Evolutionary conservation across 495 filamentous ascomycete genomes (phyloP).

Genomic region (Copromyces sp.): DNA sequence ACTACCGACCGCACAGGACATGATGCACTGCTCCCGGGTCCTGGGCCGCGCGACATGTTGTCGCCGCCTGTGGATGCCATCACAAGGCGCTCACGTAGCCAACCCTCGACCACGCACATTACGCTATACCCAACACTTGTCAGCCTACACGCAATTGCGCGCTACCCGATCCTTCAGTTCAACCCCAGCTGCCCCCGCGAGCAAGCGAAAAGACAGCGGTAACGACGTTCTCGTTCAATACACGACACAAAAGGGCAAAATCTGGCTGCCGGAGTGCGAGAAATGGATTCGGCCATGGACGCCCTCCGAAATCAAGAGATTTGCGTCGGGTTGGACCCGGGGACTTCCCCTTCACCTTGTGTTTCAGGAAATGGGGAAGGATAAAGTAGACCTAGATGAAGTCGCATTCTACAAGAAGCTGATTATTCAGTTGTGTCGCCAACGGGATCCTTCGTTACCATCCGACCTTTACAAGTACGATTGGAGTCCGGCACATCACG

Average conservation of each 20-base stretch:
- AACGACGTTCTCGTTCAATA: background rate
- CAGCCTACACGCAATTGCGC: background rate
- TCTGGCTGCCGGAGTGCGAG: background rate
- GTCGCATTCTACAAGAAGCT: background rate
- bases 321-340: background rate
- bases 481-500: background rate
- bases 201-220: background rate
- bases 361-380: background rate
- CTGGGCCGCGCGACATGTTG: background rate
- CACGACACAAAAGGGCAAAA: background rate
- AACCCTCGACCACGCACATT: background rate
- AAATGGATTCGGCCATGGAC: background rate
- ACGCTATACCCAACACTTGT: background rate
- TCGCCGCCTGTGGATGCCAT: background rate
- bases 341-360: background rate
- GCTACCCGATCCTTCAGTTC: background rate
- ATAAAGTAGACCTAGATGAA: background rate
- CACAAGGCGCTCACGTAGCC: background rate
- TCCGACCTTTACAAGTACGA: background rate
- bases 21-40: background rate
- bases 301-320: background rate
- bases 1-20: background rate
- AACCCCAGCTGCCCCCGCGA: background rate
- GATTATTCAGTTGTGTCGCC: background rate
- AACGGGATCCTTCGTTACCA: background rate